These are phyloP conservation scores for Abortiporus biennis DNA, from an alignment of 1,284 basidiomycete species.

Conservation along the genomic window DNA sequence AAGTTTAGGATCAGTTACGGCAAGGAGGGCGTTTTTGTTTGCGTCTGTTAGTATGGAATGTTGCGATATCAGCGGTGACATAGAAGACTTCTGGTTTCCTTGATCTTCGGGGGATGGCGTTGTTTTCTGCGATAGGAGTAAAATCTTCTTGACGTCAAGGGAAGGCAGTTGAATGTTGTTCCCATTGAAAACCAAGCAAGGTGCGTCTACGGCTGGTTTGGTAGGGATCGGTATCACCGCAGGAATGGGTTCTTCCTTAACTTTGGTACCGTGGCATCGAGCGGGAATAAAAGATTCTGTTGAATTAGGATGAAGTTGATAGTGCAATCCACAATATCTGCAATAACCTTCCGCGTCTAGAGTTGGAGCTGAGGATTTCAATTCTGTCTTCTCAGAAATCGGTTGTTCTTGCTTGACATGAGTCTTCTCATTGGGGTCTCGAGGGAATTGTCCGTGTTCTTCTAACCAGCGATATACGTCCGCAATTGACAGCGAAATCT, in stretches of 20 bases:
- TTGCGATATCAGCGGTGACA: neutral
- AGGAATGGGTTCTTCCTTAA: conserved; percentile 6
- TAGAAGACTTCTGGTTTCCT: neutral
- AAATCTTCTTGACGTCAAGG: conserved; percentile 6
- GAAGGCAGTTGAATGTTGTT: conserved; percentile 13
- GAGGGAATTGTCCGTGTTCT: conserved; percentile 43
- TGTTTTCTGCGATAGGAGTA: no score
- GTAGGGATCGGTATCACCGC: neutral
- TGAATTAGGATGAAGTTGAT: conserved; percentile 17
- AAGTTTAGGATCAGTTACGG: conserved; percentile 19
- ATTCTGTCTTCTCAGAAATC: neutral
- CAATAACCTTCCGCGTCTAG: conserved; percentile 16
- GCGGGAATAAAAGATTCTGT: no score
- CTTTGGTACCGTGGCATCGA: neutral
- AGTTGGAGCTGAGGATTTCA: neutral
- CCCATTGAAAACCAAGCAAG: no score
- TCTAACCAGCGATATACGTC: conserved; percentile 58
- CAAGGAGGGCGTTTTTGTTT: no score
- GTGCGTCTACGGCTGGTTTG: neutral
- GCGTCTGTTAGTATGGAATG: neutral
- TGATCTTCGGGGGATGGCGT: conserved; percentile 7
- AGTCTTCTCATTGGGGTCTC: conserved; percentile 12
- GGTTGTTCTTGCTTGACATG: neutral
- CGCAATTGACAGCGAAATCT: conserved; percentile 37
- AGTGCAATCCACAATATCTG: conserved; percentile 23